Percentiles rank a stretch among this genome's conserved stretches.
phyloP scores from a whole-genome alignment of 139 green algal genomes.

The Monoraphidium neglectum region DNA sequence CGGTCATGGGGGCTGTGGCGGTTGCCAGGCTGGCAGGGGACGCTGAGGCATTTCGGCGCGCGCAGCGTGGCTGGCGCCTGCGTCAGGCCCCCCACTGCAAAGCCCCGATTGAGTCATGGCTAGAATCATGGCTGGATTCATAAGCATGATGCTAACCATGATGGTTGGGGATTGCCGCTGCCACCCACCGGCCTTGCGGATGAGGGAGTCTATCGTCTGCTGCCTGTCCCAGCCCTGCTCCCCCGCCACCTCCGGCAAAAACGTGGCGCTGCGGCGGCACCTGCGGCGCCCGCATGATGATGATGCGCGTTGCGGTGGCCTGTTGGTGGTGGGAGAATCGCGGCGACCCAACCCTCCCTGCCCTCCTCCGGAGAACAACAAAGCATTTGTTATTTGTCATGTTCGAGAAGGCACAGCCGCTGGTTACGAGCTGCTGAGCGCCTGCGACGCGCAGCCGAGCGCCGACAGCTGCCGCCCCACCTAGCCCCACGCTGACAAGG shows the following conservation, averaged over 20 bases:
- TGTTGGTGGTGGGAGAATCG: not conserved
- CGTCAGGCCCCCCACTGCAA: not conserved
- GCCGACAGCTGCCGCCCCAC: too few species aligned
- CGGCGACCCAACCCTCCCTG: too few species aligned
- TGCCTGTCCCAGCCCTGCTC: slow-evolving; percentile 66
- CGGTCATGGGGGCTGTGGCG: too few species aligned
- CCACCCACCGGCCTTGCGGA: slow-evolving; percentile 58
- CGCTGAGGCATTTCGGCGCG: too few species aligned
- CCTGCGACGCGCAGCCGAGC: too few species aligned
- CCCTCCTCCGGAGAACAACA: too few species aligned
- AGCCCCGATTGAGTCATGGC: not conserved
- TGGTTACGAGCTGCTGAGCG: too few species aligned
- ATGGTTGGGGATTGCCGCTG: too few species aligned
- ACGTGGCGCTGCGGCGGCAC: slow-evolving; percentile 70
- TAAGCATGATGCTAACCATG: not conserved
- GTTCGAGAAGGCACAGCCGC: too few species aligned
- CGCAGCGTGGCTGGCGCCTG: not conserved
- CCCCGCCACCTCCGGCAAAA: slow-evolving; percentile 75
- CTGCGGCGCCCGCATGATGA: not conserved
- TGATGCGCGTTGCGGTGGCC: not conserved
- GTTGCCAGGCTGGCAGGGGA: too few species aligned
- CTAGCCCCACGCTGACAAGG: too few species aligned
- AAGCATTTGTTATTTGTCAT: too few species aligned
- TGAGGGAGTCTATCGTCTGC: slow-evolving; percentile 65
- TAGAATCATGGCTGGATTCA: not conserved